Evolutionary conservation across 2,329 filamentous ascomycete genomes (phyloP), one percentile per base, ranked within the genome.

Genomic region (Colletotrichum camelliae): DNA sequence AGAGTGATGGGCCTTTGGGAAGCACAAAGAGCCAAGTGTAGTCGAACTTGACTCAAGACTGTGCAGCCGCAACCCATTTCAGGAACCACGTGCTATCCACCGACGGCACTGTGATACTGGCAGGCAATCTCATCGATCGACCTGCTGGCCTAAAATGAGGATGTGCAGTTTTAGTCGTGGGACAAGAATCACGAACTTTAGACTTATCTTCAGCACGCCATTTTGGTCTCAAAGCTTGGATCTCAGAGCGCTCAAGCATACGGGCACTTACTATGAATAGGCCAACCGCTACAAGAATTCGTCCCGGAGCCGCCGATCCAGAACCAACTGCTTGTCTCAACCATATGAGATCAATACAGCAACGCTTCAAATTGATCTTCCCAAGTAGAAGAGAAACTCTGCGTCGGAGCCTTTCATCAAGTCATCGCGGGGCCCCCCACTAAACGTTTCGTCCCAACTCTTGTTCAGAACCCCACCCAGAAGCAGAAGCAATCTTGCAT

Each of bases 11-110:
- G 43, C 48, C 39, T 33, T 61, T 18, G 12, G 27, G 21, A 21
- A 39, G 33, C 24, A 33, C 27, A 37, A 52, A 75, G 64, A 75
- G 70, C 68, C 70, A 72, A 73, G 43, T 60, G 29, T 62, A 52
- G 73, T 35, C 58, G 58, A 62, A 67, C 73, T 73, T 75, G 70
- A 69, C 73, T 75, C 73, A 31, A 68, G 70, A 67, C 57, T 16
- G 35, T 60, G 70, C 73, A 74, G 57, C 43, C 27, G 27, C 55
- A 68, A 52, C 8, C 39, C 27, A 13, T 60, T 64, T n/a, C 57
- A 21, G 58, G n/a, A 58, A 64, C 43, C 73, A 72, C 64, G 70
- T 73, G 70, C 57, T 16, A 43, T 27, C 15, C 33, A 62, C 21
- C 24, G 35, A 15, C 27, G 39, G n/a, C n/a, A 43, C 29, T 39